Percentiles rank a stretch among this genome's conserved stretches.
Evolutionary conservation across 768 basidiomycete genomes (phyloP).

Genomic region (Flagelloscypha sp.): DNA sequence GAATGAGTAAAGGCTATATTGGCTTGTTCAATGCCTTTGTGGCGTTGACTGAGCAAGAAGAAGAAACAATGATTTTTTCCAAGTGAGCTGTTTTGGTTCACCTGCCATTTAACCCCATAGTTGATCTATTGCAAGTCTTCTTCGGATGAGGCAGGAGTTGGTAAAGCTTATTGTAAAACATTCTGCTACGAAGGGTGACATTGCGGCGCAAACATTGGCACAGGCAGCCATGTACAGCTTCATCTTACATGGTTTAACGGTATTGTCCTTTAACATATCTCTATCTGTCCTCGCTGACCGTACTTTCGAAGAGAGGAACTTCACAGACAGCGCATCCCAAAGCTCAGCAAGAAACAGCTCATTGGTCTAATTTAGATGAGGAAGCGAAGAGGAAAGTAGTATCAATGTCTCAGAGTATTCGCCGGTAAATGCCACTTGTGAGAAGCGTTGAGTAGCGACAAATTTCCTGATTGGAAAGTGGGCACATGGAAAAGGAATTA

Average conservation of each 20-base stretch:
- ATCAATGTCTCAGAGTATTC: too few relatives aligned
- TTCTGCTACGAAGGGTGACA: slow-evolving; percentile 57
- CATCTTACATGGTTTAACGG: slow-evolving; percentile 68
- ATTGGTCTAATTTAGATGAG: slow-evolving; percentile 83
- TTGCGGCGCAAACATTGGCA: slow-evolving; percentile 54
- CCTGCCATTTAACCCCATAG: neutral
- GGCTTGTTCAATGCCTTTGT: slow-evolving; percentile 78
- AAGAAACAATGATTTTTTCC: slow-evolving; percentile 94
- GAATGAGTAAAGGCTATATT: slow-evolving; percentile 75
- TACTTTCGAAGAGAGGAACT: slow-evolving; percentile 44
- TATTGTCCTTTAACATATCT: slow-evolving; percentile 28
- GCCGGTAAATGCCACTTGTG: too few relatives aligned
- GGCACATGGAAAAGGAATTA: too few relatives aligned
- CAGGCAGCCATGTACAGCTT: slow-evolving; percentile 68
- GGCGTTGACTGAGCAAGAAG: slow-evolving; percentile 69
- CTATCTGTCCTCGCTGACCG: slow-evolving; percentile 1
- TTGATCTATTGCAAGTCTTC: slow-evolving; percentile 43
- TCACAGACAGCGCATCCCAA: slow-evolving; percentile 74
- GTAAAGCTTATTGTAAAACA: slow-evolving; percentile 68
- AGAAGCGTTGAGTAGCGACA: too few relatives aligned
- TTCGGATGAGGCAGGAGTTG: slow-evolving; percentile 80
- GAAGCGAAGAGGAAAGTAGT: slow-evolving; percentile 59
- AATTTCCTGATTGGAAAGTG: too few relatives aligned
- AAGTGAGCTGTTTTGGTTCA: slow-evolving; percentile 48
- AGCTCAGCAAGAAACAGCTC: slow-evolving; percentile 77